Base-by-base conservation (phyloP, 768 basidiomycete genomes). In the Collybiopsis luxurians region DNA sequence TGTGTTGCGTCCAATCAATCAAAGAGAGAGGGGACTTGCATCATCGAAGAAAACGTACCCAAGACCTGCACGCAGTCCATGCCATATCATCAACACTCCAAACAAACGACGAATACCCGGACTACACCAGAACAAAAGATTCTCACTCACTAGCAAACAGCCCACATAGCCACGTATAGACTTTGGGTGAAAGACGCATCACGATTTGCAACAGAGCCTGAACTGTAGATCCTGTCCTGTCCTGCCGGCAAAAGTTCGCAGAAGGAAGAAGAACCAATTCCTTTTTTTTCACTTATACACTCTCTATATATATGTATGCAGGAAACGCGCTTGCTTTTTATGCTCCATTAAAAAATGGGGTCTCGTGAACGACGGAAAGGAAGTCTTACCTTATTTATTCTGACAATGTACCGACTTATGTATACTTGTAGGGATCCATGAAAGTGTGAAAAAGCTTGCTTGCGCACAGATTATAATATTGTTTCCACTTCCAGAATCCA, bases 141-240 rank as follows among this genome's bases (percentile, higher is more conserved):
- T n/a, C n/a, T n/a, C n/a, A 54, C 38, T 24, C 60, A 75, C 76
- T 76, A 11, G 78, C 79, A 54, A 81, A 81, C 40, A 81, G 66
- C 17, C 79, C 79, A 58, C 79, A 81, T 1, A 81, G 66, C 78
- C 78, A 81, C 15, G 78, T 81, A 64, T 79, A 80, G 31, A 79
- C 73, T 59, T 79, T 78, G n/a, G 77, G 76, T 23, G 74, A 64
- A 12, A 78, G 68, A 42, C 67, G 53, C 74, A 77, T 75, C 10
- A 40, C 30, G 40, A 31, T 31, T 27, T 27, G 28, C n/a, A n/a
- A 27, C 31, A 27, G 27, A 40, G 55, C 59, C n/a, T 5, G 23
- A 34, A 49, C 30, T 21, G n/a, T 11, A 45, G n/a, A 46, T 46
- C 45, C 45, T 11, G 10, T n/a, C n/a, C n/a, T n/a, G n/a, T n/a